phyloP scores from a whole-genome alignment of 176 grass and related monocot genomes.

The Cenchrus fungigraminus region DNA sequence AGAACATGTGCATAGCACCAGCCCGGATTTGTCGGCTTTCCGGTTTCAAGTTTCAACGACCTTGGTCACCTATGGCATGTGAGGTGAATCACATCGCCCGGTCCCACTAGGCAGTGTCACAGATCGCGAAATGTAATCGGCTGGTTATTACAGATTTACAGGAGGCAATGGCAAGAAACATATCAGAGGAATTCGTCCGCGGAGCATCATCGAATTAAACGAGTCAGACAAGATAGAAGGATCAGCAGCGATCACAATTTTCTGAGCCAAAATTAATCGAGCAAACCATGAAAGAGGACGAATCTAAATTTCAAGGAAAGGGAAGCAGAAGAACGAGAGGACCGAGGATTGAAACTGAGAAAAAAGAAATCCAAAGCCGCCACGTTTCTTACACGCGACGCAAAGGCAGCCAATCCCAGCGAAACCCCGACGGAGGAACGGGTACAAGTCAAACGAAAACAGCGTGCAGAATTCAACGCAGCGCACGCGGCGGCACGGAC shows the following conservation, averaged over 20 bases:
- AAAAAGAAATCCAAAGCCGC: background rate
- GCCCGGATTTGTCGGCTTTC: background rate
- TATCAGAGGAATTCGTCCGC: background rate
- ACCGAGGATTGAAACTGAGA: background rate
- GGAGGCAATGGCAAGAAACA: background rate
- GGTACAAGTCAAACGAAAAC: conserved; percentile 31
- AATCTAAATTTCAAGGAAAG: background rate
- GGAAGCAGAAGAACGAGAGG: background rate
- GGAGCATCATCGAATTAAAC: background rate
- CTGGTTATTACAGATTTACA: background rate
- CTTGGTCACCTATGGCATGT: background rate
- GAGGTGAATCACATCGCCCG: background rate
- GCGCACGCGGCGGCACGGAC: conserved; percentile 11
- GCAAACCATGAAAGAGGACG: background rate
- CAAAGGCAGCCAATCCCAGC: background rate
- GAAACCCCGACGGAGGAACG: background rate
- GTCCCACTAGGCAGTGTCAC: conserved; percentile 1
- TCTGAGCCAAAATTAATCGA: background rate
- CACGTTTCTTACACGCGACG: background rate
- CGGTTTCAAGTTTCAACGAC: background rate
- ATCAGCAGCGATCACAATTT: background rate
- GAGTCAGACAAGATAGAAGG: background rate
- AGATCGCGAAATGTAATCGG: background rate
- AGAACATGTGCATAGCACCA: background rate
- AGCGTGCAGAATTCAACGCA: conserved; percentile 25